Percentiles rank a stretch among this genome's conserved stretches.
Conservation (phyloP, 306 rosid species). For the Ormosia emarginata region DNA sequence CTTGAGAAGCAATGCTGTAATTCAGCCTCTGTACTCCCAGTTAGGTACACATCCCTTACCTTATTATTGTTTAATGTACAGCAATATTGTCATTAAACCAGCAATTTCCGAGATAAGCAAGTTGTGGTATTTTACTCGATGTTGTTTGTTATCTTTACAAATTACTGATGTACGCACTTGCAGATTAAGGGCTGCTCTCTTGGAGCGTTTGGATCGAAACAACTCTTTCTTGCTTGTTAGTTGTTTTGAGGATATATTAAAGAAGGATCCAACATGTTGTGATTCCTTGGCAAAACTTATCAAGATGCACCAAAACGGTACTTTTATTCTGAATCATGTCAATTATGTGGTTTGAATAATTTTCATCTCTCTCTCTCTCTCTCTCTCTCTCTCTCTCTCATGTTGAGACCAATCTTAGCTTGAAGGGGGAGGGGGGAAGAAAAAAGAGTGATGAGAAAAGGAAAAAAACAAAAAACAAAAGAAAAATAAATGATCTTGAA, state of each 20-base stretch:
- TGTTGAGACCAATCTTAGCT: not conserved
- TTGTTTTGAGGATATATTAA: slow-evolving; percentile 58
- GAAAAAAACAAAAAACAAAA: not conserved
- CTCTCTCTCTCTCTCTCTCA: not conserved
- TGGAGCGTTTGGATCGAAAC: slow-evolving; percentile 51
- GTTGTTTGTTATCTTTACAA: slow-evolving; percentile 2
- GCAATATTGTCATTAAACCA: not conserved
- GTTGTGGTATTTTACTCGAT: not conserved
- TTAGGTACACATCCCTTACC: slow-evolving; percentile 47
- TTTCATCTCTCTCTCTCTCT: not conserved
- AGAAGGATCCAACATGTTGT: slow-evolving; percentile 71
- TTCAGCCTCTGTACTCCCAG: slow-evolving; percentile 43
- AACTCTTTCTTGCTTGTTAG: slow-evolving; percentile 35
- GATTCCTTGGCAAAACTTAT: slow-evolving; percentile 71
- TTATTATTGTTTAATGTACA: not conserved
- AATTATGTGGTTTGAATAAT: not conserved
- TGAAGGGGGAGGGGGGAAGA: not conserved
- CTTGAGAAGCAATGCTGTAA: slow-evolving; percentile 49
- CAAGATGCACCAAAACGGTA: slow-evolving; percentile 69
- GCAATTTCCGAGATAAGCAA: not conserved
- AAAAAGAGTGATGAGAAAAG: not conserved
- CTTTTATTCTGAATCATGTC: slow-evolving; percentile 5
- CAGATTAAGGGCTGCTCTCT: slow-evolving; percentile 63
- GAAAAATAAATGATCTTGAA: not conserved
- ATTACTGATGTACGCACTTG: slow-evolving; percentile 14